phyloP scores from a whole-genome alignment of 2,329 filamentous ascomycete species.

The Coniochaeta sp. region DNA sequence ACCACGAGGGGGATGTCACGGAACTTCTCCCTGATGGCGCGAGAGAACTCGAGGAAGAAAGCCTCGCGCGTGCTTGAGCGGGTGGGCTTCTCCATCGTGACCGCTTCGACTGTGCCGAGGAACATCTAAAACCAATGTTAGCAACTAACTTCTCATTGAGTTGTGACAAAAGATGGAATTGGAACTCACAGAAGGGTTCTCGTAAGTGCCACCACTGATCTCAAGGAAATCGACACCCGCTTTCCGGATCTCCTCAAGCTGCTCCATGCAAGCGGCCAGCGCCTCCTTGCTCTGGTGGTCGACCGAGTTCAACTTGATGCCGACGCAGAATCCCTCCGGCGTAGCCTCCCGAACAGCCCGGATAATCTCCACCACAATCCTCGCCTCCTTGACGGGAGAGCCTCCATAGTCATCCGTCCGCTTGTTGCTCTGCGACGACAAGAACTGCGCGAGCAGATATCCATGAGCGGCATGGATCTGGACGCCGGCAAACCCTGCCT shows the following conservation, averaged over 20 bases:
- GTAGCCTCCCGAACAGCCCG: constrained; percentile 30
- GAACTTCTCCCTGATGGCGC: constrained; percentile 36
- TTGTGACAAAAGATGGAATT: not conserved
- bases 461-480: constrained; percentile 46
- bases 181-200: constrained; percentile 36
- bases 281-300: constrained; percentile 41
- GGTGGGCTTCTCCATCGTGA: constrained; percentile 16
- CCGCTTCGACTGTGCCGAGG: constrained; percentile 9
- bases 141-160: not conserved
- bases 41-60: constrained; percentile 61
- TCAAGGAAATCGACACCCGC: constrained; percentile 59
- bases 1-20: constrained; percentile 43
- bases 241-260: constrained; percentile 41
- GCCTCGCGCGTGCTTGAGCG: constrained; percentile 51
- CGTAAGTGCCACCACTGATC: constrained; percentile 55
- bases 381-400: constrained; percentile 35
- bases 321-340: constrained; percentile 35
- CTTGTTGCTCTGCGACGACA: constrained; percentile 40
- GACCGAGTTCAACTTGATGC: constrained; percentile 48
- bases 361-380: constrained; percentile 43
- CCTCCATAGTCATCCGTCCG: constrained; percentile 51
- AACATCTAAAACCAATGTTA: constrained; percentile 23
- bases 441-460: constrained; percentile 49
- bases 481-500: constrained; percentile 37
- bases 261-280: constrained; percentile 47